Evolutionary conservation across 805 yeast genomes (phyloP).

Genomic region (Saccharomycopsis javanensis): DNA sequence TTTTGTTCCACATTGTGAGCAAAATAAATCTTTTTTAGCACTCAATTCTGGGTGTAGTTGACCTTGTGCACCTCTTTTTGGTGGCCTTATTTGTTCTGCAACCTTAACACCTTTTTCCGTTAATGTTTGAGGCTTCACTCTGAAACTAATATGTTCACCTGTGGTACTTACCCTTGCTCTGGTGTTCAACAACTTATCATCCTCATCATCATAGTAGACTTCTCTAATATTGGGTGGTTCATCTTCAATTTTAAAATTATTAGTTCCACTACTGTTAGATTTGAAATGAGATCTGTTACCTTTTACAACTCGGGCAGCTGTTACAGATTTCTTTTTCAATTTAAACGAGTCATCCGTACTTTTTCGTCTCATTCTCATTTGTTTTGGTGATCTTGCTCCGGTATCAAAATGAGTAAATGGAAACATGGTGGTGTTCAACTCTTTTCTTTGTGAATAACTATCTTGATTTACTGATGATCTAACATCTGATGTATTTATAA

Average conservation of each 20-base stretch:
- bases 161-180: not conserved
- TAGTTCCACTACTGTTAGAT: conserved; percentile 1
- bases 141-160: conserved; percentile 1
- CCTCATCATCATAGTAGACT: not conserved
- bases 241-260: not conserved
- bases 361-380: not conserved
- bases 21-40: conserved; percentile 23
- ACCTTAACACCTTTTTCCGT: not conserved
- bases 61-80: conserved; percentile 24
- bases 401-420: not conserved
- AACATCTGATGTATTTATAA: not conserved
- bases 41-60: conserved; percentile 30
- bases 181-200: not conserved
- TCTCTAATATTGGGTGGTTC: not conserved
- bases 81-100: conserved; percentile 5
- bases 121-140: conserved; percentile 10
- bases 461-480: not conserved
- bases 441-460: not conserved
- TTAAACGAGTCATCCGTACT: not conserved
- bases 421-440: not conserved
- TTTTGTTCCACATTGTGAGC: conserved; percentile 63
- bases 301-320: not conserved
- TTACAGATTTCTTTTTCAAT: not conserved
- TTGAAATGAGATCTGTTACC: not conserved
- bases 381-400: not conserved